phyloP scores from a whole-genome alignment of 1,284 basidiomycete species.

The Sporisorium reilianum region DNA sequence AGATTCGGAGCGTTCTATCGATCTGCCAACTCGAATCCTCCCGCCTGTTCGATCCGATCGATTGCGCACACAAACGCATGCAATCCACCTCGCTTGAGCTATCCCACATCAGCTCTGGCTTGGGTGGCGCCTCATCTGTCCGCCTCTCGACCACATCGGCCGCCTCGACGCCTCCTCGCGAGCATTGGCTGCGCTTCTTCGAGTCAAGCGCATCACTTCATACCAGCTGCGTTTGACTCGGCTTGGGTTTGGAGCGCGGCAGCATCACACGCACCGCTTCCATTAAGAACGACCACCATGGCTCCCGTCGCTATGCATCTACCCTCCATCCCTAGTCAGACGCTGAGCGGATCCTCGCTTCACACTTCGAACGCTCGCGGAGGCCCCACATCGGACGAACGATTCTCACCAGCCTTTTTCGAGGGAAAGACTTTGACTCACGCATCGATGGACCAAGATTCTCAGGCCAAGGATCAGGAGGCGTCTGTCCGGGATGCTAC shows the following conservation, averaged over 20 bases:
- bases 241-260: too few species aligned
- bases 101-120: conserved; percentile 1
- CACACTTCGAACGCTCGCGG: conserved; percentile 1
- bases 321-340: neutral
- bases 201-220: neutral
- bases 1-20: neutral
- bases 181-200: neutral
- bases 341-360: neutral
- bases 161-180: neutral
- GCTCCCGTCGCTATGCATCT: conserved; percentile 29
- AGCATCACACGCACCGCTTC: neutral
- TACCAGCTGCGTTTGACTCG: neutral
- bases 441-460: neutral
- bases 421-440: neutral
- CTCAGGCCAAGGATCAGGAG: neutral
- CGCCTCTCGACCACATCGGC: neutral
- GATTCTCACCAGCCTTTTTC: neutral
- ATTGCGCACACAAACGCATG: neutral
- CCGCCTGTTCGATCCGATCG: neutral
- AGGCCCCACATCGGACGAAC: neutral
- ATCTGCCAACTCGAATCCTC: neutral
- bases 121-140: conserved; percentile 1
- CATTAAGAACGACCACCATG: conserved; percentile 2
- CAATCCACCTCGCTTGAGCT: neutral
- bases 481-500: neutral